Base-by-base conservation (phyloP, 495 filamentous ascomycete genomes). In the Neurospora tetrasperma region DNA sequence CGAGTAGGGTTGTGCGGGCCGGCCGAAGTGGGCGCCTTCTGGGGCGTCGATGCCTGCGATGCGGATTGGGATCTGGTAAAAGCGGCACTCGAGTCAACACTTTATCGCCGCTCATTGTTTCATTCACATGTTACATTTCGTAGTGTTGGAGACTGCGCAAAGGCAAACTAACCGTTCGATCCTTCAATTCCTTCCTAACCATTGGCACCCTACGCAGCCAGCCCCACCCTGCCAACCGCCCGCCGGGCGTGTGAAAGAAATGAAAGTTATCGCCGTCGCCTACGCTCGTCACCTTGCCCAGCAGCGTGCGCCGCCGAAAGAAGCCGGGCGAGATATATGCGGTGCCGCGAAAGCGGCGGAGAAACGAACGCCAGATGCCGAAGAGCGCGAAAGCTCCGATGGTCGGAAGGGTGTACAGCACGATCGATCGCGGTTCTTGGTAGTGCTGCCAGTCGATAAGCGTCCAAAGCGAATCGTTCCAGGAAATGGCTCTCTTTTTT, bases 211-310 rank as follows among this genome's bases (percentile, higher is more conserved):
- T 89, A 75, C 93, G 89, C 71, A 96, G 77, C 94, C 93, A 97
- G 14, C 90, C 94, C 96, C 96, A 99, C 69, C 96, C 96, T 14
- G 90, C 85, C 23, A 95, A 78, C 69, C 92, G 84, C 14, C 96
- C 96, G 14, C 96, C 96, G 0, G 96, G 96, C 0, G 94, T 97
- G 81, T 99, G 96, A 79, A 91, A 99, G 10, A 99, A 80, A 70
- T 94, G 89, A 79, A 99, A 98, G 74, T 94, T 94, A 78, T 99
- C 96, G 0, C 93, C 96, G 84, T 99, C 96, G 69, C 96, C 96
- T 35, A 99, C 96, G 74, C 92, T 94, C 39, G 96, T 97, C 4
- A 98, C 96, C 71, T 84, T 86, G 9, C 96, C 96, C 75, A 95
- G 90, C 69, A 98, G 75, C 70, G 88, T 92, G 73, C 93, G 86